Evolutionary conservation across 345 rosid genomes (phyloP), one percentile per base, ranked within the genome.

Genomic region (Excoecaria cochinchinensis): DNA sequence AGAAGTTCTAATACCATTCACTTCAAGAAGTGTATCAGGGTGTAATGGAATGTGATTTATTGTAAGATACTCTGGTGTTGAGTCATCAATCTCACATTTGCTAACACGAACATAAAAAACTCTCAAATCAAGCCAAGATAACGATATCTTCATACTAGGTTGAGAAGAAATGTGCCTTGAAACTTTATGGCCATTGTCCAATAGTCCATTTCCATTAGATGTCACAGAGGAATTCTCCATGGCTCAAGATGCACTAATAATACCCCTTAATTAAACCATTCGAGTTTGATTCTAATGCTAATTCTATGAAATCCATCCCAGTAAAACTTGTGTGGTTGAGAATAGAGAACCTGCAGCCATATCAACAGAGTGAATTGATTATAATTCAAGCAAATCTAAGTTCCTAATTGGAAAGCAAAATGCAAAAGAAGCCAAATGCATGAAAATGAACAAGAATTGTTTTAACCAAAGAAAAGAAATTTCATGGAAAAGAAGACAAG

Each of bases 151-250:
- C 50, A 81, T 55, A 64, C 72, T 82, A n/a, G 80, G 75, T 70
- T 76, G 87, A 73, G 82, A 84, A 70, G 76, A 71, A 71, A 74
- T 61, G 74, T 74, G 78, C 81, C 81, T 79, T 74, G 72, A 66
- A 56, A 61, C 70, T 66, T 38, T 71, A 74, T 85, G 83, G 62
- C 85, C 86, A 62, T 83, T 81, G 48, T 79, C 76, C 19, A n/a
- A 74, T 5, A 64, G 63, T 74, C 82, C 89, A 71, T 75, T 82
- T 46, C 76, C 84, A 74, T 82, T 76, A 13, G 77, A 81, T 64
- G 79, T 66, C 79, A 80, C 86, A 57, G 78, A 84, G 65, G 86
- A 84, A 40, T 86, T 82, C 71, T 85, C 91, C 97, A 92, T 90
- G 69, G 58, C 77, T 59, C 52, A 51, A 52, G 71, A 53, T 14